A percentile compares a stretch with the other conserved stretches of the same genome.
Conservation (phyloP, 2,329 filamentous ascomycete genomes). For the Endoconidiophora laricicola region DNA sequence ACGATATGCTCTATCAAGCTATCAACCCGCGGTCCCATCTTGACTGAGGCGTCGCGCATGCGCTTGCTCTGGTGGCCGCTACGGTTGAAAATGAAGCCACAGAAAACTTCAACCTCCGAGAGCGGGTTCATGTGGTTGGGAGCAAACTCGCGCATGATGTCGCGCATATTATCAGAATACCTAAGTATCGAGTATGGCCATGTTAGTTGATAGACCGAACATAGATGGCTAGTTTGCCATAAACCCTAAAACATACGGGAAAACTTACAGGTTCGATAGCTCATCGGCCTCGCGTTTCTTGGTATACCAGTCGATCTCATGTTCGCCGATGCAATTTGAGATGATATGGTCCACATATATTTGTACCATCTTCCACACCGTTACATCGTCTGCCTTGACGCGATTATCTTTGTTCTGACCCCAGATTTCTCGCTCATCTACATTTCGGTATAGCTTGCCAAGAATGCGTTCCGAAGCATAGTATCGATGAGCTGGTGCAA, state of each 20-base stretch:
- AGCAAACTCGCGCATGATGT: slow-evolving; percentile 18
- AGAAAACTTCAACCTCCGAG: slow-evolving; percentile 37
- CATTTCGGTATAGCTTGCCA: slow-evolving; percentile 51
- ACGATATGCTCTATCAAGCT: slow-evolving; percentile 27
- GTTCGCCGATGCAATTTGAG: slow-evolving; percentile 12
- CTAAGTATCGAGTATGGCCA: not conserved
- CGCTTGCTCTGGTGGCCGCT: slow-evolving; percentile 30
- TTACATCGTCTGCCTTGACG: slow-evolving; percentile 17
- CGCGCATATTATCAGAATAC: slow-evolving; percentile 14
- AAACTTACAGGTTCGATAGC: slow-evolving; percentile 29
- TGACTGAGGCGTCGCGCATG: slow-evolving; percentile 34
- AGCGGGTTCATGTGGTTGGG: slow-evolving; percentile 26
- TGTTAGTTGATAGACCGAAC: not conserved
- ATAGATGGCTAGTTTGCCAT: too few relatives aligned
- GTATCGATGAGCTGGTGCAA: slow-evolving; percentile 35
- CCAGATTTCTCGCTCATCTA: slow-evolving; percentile 57
- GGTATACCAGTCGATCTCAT: slow-evolving; percentile 20
- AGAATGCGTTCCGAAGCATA: slow-evolving; percentile 54
- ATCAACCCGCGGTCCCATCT: slow-evolving; percentile 35
- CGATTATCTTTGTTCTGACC: slow-evolving; percentile 26
- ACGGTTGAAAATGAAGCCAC: slow-evolving; percentile 38
- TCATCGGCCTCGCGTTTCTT: slow-evolving; percentile 24
- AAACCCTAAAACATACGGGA: slow-evolving; percentile 8
- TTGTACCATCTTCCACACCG: slow-evolving; percentile 30
- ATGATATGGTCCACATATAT: slow-evolving; percentile 15